Evolutionary conservation across 1,139 yeast species (phyloP).

Genomic region (Pneumocystis canis): DNA sequence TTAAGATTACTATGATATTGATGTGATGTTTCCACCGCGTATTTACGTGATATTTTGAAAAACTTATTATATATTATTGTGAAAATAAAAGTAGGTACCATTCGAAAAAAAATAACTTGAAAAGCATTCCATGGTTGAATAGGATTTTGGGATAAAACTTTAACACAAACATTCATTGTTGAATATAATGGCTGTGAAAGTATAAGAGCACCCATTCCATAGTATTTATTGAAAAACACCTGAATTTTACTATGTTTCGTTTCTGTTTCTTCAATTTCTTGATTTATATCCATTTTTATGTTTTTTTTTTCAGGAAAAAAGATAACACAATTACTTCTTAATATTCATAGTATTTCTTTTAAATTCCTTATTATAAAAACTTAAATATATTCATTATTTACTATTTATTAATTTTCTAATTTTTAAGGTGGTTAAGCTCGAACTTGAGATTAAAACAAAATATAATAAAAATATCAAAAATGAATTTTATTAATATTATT

Average conservation of each 20-base stretch:
- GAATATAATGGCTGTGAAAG: slow-evolving; percentile 51
- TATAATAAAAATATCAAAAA: not conserved
- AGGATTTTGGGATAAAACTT: slow-evolving; percentile 50
- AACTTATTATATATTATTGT: slow-evolving; percentile 40
- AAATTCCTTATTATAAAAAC: not conserved
- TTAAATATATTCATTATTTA: no score
- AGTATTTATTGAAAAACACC: slow-evolving; percentile 3
- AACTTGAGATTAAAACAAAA: no score
- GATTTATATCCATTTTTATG: not conserved
- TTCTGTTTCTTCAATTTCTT: not conserved
- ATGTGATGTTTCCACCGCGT: slow-evolving; percentile 26
- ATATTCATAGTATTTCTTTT: not conserved
- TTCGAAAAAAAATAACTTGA: slow-evolving; percentile 61
- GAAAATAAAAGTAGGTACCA: slow-evolving; percentile 52
- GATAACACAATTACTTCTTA: not conserved
- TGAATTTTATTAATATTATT: not conserved
- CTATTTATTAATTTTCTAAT: not conserved
- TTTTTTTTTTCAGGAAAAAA: not conserved
- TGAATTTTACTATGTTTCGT: not conserved
- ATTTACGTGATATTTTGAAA: slow-evolving; percentile 24
- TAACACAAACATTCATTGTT: slow-evolving; percentile 60
- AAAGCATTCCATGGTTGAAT: slow-evolving; percentile 48
- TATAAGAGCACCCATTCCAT: slow-evolving; percentile 15
- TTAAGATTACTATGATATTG: not conserved
- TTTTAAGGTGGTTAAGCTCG: not conserved